phyloP scores from a whole-genome alignment of 2,329 filamentous ascomycete genomes.

The Sphaerulina musiva region DNA sequence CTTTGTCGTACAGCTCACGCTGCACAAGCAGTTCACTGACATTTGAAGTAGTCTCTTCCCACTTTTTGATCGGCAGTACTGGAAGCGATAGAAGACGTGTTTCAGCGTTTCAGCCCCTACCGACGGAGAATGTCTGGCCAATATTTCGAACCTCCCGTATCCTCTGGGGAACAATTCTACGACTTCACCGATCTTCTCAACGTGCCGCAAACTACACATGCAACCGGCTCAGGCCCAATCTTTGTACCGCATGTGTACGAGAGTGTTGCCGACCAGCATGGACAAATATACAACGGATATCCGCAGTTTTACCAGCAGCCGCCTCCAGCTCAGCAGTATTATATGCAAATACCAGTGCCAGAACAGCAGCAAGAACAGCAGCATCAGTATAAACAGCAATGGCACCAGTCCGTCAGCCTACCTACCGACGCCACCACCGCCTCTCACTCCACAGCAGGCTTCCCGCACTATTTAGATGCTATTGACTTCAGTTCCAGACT shows the following conservation, averaged over 20 bases:
- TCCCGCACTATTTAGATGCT: constrained; percentile 14
- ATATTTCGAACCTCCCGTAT: constrained; percentile 13
- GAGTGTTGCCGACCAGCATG: constrained; percentile 3
- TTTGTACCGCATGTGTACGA: constrained; percentile 7
- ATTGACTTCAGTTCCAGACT: background rate
- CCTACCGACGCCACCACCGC: background rate
- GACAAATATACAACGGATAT: constrained; percentile 2
- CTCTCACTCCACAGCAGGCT: background rate
- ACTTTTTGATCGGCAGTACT: constrained; percentile 1
- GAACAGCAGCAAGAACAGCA: background rate
- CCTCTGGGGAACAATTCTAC: constrained; percentile 16
- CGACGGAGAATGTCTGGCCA: constrained; percentile 20
- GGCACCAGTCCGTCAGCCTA: constrained; percentile 11
- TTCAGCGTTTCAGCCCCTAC: constrained; percentile 1
- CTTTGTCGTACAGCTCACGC: background rate
- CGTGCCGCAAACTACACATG: constrained; percentile 7
- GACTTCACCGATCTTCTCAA: constrained; percentile 8
- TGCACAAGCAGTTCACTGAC: constrained; percentile 8
- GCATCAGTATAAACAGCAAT: constrained; percentile 1
- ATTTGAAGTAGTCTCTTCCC: background rate
- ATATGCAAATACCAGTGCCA: constrained; percentile 2
- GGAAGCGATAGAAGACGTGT: constrained; percentile 7
- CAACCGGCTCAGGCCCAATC: constrained; percentile 6
- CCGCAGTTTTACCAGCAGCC: constrained; percentile 10
- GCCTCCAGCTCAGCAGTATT: constrained; percentile 12